These are phyloP conservation scores for Leucosporidium scottii DNA, from an alignment of 768 basidiomycete species.

Conservation along the genomic window DNA sequence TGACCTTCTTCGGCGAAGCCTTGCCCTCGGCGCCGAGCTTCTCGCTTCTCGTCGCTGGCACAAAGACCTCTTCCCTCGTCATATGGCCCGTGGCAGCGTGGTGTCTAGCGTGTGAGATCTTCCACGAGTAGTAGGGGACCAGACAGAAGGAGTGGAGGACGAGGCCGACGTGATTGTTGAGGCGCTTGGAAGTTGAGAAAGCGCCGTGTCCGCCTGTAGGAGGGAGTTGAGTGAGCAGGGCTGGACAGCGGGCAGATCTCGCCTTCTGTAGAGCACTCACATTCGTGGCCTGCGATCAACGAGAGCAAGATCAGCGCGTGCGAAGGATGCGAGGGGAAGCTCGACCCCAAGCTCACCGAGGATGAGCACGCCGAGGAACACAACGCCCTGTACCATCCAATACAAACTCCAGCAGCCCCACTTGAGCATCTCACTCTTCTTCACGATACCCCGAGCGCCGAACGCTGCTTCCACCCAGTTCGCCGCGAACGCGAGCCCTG, in stretches of 20 bases:
- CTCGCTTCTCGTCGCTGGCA: constrained; percentile 74
- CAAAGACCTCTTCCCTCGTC: constrained; percentile 90
- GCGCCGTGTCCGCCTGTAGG: constrained; percentile 76
- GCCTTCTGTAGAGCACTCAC: not conserved
- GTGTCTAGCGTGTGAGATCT: constrained; percentile 68
- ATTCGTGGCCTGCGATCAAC: constrained; percentile 4
- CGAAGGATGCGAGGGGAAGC: not conserved
- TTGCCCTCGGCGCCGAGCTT: constrained; percentile 41
- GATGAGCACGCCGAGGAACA: constrained; percentile 59
- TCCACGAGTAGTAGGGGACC: constrained; percentile 52
- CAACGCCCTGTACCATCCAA: constrained; percentile 53
- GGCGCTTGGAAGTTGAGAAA: constrained; percentile 79
- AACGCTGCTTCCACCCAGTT: no score
- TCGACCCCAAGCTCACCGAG: not conserved
- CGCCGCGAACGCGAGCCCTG: no score
- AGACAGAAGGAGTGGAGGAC: constrained; percentile 80
- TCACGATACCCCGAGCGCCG: no score
- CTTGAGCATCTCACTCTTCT: no score
- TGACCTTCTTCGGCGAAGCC: constrained; percentile 59
- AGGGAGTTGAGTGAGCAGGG: not conserved
- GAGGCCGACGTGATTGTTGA: constrained; percentile 91
- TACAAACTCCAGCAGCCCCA: constrained; percentile 9
- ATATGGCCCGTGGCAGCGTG: constrained; percentile 88
- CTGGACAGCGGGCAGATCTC: not conserved
- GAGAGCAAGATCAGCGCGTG: not conserved